Evolutionary conservation across 2,329 filamentous ascomycete species (phyloP), one percentile per base, ranked within the genome.

Genomic region (Aspergillus nomiae): DNA sequence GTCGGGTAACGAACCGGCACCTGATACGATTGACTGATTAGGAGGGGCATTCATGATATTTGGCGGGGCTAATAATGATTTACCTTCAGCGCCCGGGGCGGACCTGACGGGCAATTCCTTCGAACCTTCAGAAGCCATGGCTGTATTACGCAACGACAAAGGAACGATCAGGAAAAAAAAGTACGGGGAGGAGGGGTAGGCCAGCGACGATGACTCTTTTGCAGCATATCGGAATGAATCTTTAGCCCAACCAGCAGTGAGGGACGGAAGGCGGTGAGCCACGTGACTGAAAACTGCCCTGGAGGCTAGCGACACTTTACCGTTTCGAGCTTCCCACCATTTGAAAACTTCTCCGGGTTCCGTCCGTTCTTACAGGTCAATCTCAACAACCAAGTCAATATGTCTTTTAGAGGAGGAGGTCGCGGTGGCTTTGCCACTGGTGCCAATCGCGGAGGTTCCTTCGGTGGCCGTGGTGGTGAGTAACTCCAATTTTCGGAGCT

Each of bases 351-450:
- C 74, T 76, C 73, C 71, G 67, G 65, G 55, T 64, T 68, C 67
- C 70, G 67, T 65, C 67, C 70, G 67, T 65, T 54, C 63, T 63
- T 65, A 66, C 67, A 72, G 65, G 64, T 67, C 70, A 65, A 71
- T 64, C 69, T 62, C 65, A 65, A 67, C 67, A 74, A 70, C 65
- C 67, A 64, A 64, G 50, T 61, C 70, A 84, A 71, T 67, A 90
- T 89, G 89, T 87, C 88, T 76, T 90, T 88, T 78, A 85, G 87
- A 77, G 51, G 51, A 41, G 51, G 51, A 55, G 84, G 84, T 74
- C 84, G 86, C 72, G 77, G 79, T 69, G 82, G 83, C 67, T 81
- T 80, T 66, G 77, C 79, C 71, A 80, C 81, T 64, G 83, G 84
- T 74, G 84, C 84, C 71, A 83, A 84, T 77, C 82, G 84, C 70